Percentiles rank a stretch among this genome's conserved stretches.
Evolutionary conservation across 2,329 filamentous ascomycete genomes (phyloP).

Genomic region (Cadophora sp.): DNA sequence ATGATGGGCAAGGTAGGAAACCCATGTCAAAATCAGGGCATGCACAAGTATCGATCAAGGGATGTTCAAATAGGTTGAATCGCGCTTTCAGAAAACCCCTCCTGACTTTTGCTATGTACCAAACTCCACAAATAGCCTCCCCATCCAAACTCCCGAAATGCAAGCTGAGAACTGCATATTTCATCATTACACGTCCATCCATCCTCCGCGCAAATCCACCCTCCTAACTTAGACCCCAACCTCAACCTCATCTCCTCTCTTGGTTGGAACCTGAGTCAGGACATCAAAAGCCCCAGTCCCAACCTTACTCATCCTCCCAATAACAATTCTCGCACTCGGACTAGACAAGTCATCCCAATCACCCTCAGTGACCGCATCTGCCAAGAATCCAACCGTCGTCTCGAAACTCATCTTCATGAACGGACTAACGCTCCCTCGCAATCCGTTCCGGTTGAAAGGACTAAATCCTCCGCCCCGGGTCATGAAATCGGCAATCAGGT

Average conservation of each 20-base stretch:
- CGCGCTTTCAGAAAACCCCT: neutral
- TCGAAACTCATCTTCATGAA: slow-evolving; percentile 99
- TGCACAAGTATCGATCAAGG: too few relatives aligned
- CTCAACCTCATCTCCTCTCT: slow-evolving; percentile 30
- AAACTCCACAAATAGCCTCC: slow-evolving; percentile 1
- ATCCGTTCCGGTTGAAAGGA: slow-evolving; percentile 89
- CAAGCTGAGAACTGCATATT: neutral
- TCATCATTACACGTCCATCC: slow-evolving; percentile 7
- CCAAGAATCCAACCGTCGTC: slow-evolving; percentile 92
- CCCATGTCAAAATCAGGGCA: too few relatives aligned
- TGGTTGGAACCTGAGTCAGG: slow-evolving; percentile 61
- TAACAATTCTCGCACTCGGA: slow-evolving; percentile 87
- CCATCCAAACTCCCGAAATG: slow-evolving; percentile 8
- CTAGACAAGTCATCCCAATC: slow-evolving; percentile 89
- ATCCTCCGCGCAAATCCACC: neutral
- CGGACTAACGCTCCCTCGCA: slow-evolving; percentile 83
- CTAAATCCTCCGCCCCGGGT: slow-evolving; percentile 90
- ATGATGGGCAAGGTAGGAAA: too few relatives aligned
- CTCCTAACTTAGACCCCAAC: slow-evolving; percentile 18
- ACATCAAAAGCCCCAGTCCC: slow-evolving; percentile 95
- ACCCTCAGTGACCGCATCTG: slow-evolving; percentile 87
- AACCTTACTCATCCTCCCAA: slow-evolving; percentile 80
- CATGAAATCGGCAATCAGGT: slow-evolving; percentile 97
- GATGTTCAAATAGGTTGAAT: too few relatives aligned
- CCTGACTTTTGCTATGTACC: slow-evolving; percentile 15